Evolutionary conservation across 257 asterid species (phyloP).

Genomic region (Phtheirospermum japonicum): DNA sequence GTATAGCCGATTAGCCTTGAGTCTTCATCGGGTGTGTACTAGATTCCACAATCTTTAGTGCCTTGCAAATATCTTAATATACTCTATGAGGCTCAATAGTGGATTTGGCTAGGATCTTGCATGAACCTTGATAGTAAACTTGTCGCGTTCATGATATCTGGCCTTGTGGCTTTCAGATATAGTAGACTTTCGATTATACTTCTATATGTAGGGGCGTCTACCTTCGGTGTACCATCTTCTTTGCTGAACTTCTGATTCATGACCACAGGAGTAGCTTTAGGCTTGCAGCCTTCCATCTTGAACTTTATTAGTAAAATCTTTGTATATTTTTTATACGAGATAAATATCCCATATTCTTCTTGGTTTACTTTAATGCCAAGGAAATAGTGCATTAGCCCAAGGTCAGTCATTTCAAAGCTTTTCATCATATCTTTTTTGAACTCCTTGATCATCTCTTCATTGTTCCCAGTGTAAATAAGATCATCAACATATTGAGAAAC

Average conservation of each 20-base stretch:
- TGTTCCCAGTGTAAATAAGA: not conserved
- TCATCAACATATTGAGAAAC: not conserved
- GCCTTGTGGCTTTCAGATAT: not conserved
- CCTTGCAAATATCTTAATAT: not conserved
- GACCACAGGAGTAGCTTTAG: not conserved
- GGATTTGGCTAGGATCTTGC: not conserved
- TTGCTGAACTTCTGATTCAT: not conserved
- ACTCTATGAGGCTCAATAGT: not conserved
- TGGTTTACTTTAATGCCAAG: not conserved
- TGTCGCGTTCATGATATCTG: not conserved
- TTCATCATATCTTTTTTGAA: constrained; percentile 2
- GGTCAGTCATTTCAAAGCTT: not conserved
- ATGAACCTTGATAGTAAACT: not conserved
- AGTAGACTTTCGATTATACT: not conserved
- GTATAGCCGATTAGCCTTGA: not conserved
- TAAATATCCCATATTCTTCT: not conserved
- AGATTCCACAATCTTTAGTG: not conserved
- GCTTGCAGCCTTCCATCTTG: not conserved
- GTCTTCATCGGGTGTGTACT: not conserved
- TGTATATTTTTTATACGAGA: not conserved
- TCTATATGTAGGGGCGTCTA: not conserved
- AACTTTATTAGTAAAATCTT: not conserved
- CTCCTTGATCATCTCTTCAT: not conserved
- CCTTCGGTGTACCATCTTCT: not conserved
- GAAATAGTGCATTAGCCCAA: not conserved